Evolutionary conservation across 2,329 filamentous ascomycete genomes (phyloP).

Genomic region (Lachnellula hyalina): DNA sequence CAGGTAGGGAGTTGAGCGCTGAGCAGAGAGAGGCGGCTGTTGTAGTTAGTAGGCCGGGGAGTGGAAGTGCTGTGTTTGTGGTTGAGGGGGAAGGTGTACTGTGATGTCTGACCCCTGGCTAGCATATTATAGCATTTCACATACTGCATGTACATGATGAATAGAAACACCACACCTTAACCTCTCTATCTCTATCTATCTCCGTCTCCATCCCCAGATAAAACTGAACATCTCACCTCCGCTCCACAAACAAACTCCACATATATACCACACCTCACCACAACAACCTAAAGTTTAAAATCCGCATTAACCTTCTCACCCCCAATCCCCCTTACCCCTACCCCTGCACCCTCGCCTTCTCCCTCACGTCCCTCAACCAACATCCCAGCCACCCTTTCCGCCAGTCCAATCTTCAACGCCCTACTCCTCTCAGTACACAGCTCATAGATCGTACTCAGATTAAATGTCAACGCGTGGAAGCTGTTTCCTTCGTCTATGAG

Average conservation of each 20-base stretch:
- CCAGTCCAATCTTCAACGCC: slow-evolving; percentile 64
- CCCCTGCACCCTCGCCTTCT: not conserved
- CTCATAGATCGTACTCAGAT: slow-evolving; percentile 87
- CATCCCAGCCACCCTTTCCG: slow-evolving; percentile 58
- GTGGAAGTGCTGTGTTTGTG: slow-evolving; percentile 57
- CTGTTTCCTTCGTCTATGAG: slow-evolving; percentile 58
- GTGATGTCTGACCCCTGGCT: not conserved
- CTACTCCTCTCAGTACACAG: slow-evolving; percentile 75
- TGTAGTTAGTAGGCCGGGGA: slow-evolving; percentile 82
- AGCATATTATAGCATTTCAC: not conserved
- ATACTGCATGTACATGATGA: no score
- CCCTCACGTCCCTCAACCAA: not conserved
- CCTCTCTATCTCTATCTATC: not conserved
- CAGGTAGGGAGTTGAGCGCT: slow-evolving; percentile 55
- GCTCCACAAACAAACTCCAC: not conserved
- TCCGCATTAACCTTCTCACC: slow-evolving; percentile 32
- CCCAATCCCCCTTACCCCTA: slow-evolving; percentile 8
- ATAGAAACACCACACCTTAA: not conserved
- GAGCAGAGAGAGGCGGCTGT: slow-evolving; percentile 76
- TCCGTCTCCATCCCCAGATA: no score
- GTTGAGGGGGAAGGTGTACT: slow-evolving; percentile 25
- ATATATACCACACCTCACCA: not conserved
- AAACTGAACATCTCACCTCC: no score
- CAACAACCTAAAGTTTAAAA: slow-evolving; percentile 25
- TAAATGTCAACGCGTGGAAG: slow-evolving; percentile 81